Evolutionary conservation across 1,284 basidiomycete genomes (phyloP).

Genomic region (Cystobasidium slooffiae): DNA sequence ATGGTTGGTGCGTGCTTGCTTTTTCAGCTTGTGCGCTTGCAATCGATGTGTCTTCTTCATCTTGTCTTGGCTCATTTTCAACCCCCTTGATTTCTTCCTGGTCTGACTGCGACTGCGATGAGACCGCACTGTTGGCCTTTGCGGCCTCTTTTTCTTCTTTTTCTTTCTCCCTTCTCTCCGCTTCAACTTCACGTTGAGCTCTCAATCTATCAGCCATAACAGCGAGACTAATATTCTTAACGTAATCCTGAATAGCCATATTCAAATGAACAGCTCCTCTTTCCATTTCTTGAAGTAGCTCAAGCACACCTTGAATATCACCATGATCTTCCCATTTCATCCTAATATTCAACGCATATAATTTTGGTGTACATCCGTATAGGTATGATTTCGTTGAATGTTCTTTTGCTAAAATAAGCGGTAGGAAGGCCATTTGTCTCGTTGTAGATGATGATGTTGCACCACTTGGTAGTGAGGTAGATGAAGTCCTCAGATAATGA

Average conservation of each 20-base stretch:
- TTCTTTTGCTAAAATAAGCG: constrained; percentile 18
- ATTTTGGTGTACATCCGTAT: constrained; percentile 28
- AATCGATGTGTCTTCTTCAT: neutral
- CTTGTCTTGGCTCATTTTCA: neutral
- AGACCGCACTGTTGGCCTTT: neutral
- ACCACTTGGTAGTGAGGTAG: too few species aligned
- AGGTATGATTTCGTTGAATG: constrained; percentile 37
- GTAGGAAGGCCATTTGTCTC: constrained; percentile 15
- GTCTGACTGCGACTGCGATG: too few species aligned
- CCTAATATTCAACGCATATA: constrained; percentile 29
- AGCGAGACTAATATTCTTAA: constrained; percentile 32
- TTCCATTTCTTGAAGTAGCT: constrained; percentile 39
- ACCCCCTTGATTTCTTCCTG: neutral
- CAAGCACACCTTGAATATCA: constrained; percentile 31
- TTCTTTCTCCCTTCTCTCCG: neutral
- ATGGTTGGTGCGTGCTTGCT: neutral
- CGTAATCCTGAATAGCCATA: constrained; percentile 7
- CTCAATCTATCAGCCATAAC: constrained; percentile 23
- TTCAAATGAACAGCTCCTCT: constrained; percentile 30
- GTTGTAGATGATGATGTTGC: neutral
- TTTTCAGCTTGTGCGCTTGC: neutral
- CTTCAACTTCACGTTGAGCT: neutral
- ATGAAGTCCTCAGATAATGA: constrained; percentile 10
- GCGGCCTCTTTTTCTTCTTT: neutral
- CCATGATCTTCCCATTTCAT: constrained; percentile 28